phyloP scores from a whole-genome alignment of 2,329 filamentous ascomycete species.

The Neocucurbitaria cava region DNA sequence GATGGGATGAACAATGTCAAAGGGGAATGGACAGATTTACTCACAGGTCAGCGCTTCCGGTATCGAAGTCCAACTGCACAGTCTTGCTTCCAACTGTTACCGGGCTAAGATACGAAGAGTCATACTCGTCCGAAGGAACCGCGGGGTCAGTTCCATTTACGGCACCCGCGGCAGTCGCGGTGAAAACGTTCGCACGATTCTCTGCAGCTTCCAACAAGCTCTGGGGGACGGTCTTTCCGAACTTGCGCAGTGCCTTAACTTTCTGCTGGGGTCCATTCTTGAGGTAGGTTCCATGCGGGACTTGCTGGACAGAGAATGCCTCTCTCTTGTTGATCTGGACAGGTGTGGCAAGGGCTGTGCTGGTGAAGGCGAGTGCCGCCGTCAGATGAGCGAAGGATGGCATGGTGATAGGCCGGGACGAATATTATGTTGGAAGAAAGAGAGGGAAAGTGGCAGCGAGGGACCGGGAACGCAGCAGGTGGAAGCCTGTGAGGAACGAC shows the following conservation, averaged over 20 bases:
- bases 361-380: constrained; percentile 38
- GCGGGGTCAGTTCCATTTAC: constrained; percentile 49
- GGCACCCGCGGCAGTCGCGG: constrained; percentile 18
- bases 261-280: constrained; percentile 50
- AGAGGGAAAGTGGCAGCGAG: constrained; percentile 18
- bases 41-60: constrained; percentile 71
- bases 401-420: constrained; percentile 30
- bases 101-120: constrained; percentile 50
- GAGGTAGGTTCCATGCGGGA: constrained; percentile 34
- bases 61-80: constrained; percentile 74
- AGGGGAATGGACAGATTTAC: constrained; percentile 28
- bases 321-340: constrained; percentile 38
- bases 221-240: constrained; percentile 37
- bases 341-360: constrained; percentile 36
- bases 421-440: constrained; percentile 13
- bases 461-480: constrained; percentile 14
- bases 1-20: neutral
- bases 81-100: constrained; percentile 69
- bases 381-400: constrained; percentile 42
- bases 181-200: constrained; percentile 30
- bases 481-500: constrained; percentile 17
- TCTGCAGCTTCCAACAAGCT: constrained; percentile 41
- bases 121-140: constrained; percentile 49
- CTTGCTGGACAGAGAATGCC: constrained; percentile 41
- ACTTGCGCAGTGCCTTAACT: constrained; percentile 52